Conservation (phyloP, 768 basidiomycete species). For the Tylopilus sp. region DNA sequence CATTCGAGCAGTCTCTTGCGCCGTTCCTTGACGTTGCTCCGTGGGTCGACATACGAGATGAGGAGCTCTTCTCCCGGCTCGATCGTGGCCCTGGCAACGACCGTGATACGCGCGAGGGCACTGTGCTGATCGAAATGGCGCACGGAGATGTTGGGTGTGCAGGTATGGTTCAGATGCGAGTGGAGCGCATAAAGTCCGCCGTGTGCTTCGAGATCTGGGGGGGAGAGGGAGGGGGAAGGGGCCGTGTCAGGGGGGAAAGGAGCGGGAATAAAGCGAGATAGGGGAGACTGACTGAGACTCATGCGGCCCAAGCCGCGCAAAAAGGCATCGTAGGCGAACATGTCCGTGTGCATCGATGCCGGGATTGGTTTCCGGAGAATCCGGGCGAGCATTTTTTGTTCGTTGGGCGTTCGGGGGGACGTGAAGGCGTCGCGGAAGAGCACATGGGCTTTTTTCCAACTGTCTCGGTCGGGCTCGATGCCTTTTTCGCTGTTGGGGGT, state of each 20-base stretch:
- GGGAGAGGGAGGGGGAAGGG: too few species aligned
- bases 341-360: constrained; percentile 46
- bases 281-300: constrained; percentile 63
- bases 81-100: constrained; percentile 66
- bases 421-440: constrained; percentile 62
- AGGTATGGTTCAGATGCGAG: constrained; percentile 85
- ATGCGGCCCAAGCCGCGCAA: constrained; percentile 70
- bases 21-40: constrained; percentile 35
- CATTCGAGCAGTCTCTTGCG: constrained; percentile 57
- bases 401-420: constrained; percentile 44
- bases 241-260: neutral
- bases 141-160: constrained; percentile 74
- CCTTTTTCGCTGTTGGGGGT: constrained; percentile 29
- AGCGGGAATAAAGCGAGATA: neutral
- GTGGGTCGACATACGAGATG: constrained; percentile 77
- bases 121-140: constrained; percentile 70
- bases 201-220: constrained; percentile 73
- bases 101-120: constrained; percentile 69
- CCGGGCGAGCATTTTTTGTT: constrained; percentile 56
- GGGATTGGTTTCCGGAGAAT: constrained; percentile 50
- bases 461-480: constrained; percentile 55
- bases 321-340: constrained; percentile 79
- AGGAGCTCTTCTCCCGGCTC: constrained; percentile 69
- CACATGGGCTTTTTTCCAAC: constrained; percentile 65
- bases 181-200: constrained; percentile 85